Percentiles rank a stretch among this genome's conserved stretches.
Evolutionary conservation across 345 rosid genomes (phyloP).

Genomic region (Physaria fendleri): DNA sequence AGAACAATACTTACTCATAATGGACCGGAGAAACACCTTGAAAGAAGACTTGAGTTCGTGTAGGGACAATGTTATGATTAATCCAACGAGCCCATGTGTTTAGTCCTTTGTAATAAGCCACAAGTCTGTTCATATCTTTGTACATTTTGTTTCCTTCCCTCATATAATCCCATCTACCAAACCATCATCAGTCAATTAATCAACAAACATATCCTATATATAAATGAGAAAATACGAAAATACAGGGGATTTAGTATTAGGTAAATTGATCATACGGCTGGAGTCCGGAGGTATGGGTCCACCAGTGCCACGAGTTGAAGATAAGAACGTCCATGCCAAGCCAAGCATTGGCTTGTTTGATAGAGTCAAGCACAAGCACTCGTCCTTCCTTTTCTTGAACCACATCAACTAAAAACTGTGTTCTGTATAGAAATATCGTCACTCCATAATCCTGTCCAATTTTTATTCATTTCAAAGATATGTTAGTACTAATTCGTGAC

Average conservation of each 20-base stretch:
- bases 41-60: slow-evolving; percentile 69
- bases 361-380: slow-evolving; percentile 70
- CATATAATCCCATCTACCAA: slow-evolving; percentile 65
- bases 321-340: slow-evolving; percentile 76
- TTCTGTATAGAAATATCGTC: slow-evolving; percentile 43
- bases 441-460: slow-evolving; percentile 55
- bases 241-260: background rate
- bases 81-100: slow-evolving; percentile 98
- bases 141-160: slow-evolving; percentile 50
- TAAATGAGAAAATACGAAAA: background rate
- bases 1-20: slow-evolving; percentile 57
- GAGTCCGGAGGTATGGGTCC: slow-evolving; percentile 64
- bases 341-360: slow-evolving; percentile 58
- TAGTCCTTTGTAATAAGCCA: slow-evolving; percentile 78
- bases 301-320: slow-evolving; percentile 97
- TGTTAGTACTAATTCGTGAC: background rate
- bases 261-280: slow-evolving; percentile 48
- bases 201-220: background rate
- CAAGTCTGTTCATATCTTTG: slow-evolving; percentile 79
- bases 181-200: background rate
- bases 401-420: slow-evolving; percentile 63
- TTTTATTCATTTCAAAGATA: background rate
- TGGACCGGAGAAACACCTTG: slow-evolving; percentile 86
- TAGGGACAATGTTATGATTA: slow-evolving; percentile 47
- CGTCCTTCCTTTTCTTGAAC: slow-evolving; percentile 40